Base-by-base conservation (phyloP, 441 rosid species). In the Erodium texanum region DNA sequence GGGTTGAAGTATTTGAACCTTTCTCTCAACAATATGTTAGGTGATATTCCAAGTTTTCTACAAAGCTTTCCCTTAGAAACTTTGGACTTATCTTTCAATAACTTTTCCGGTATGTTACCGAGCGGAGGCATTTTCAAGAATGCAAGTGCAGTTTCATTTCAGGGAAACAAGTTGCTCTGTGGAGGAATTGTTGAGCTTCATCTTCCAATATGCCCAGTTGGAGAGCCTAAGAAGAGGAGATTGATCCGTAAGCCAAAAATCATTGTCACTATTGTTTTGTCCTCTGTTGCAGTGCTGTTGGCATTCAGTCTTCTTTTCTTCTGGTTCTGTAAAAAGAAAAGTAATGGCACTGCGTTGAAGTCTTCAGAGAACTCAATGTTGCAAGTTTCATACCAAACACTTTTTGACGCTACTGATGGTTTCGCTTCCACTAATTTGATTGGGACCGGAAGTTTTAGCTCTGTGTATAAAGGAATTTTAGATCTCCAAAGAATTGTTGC, bases 381-480 rank as follows among this genome's bases (percentile, higher is more conserved):
- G 38, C 38, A 34, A 59, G 9, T 82, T n/a, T 75, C 81, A n/a
- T 81, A 75, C 22, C 50, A 70, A 45, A 71, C 36, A 24, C 76
- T 83, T 34, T 27, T 64, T 1, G 29, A 68, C 66, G 87, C 83
- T 23, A 83, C 78, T 0, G 20, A 20, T 74, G 75, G 82, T 15
- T 83, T 77, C 74, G 77, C 82, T 54, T 58, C 82, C 12, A 36
- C 24, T 43, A 69, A 79, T 71, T 62, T 74, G 70, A 74, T 77
- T 67, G 82, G 85, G 43, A 59, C 71, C n/a, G 76, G 80, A 0
- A 75, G 67, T 36, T 83, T 77, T 16, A 80, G 83, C 22, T 23
- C 63, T 2, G 79, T 79, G 9, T 79, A 41, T 34, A 74, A 72
- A 45, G 80, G 77, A 50, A 7, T 66, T 2, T 56, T 79, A 12